Evolutionary conservation across 306 rosid genomes (phyloP).

Genomic region (Heteromeles arbutifolia): DNA sequence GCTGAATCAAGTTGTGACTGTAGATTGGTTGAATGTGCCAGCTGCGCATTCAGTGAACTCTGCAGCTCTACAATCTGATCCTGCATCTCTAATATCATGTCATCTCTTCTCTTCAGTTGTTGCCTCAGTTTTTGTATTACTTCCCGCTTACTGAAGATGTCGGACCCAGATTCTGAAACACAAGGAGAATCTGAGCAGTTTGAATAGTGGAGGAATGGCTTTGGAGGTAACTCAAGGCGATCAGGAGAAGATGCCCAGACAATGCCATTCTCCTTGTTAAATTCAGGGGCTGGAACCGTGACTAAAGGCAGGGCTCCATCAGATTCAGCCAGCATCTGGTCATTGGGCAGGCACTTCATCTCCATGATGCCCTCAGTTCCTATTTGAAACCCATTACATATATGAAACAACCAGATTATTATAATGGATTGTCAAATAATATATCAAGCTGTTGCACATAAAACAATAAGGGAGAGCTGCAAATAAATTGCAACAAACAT

Average conservation of each 20-base stretch:
- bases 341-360: conserved; percentile 49
- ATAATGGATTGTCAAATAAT: background rate
- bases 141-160: conserved; percentile 84
- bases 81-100: conserved; percentile 95
- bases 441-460: background rate
- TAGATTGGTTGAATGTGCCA: conserved; percentile 66
- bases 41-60: conserved; percentile 62
- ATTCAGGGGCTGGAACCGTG: conserved; percentile 64
- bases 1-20: conserved; percentile 75
- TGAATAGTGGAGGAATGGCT: conserved; percentile 70
- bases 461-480: background rate
- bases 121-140: conserved; percentile 90
- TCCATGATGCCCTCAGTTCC: conserved; percentile 54
- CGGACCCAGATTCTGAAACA: conserved; percentile 93
- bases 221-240: conserved; percentile 74
- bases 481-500: background rate
- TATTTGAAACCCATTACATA: conserved; percentile 23
- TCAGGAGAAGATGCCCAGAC: conserved; percentile 90
- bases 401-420: background rate
- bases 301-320: conserved; percentile 70
- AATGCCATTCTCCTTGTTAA: conserved; percentile 69
- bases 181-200: conserved; percentile 94
- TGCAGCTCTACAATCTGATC: conserved; percentile 82
- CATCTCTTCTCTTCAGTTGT: conserved; percentile 89
- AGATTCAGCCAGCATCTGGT: conserved; percentile 52